Percentiles rank a stretch among this genome's conserved stretches.
Conservation (phyloP, 768 basidiomycete genomes). For the Cystofilobasidium bisporidii region DNA sequence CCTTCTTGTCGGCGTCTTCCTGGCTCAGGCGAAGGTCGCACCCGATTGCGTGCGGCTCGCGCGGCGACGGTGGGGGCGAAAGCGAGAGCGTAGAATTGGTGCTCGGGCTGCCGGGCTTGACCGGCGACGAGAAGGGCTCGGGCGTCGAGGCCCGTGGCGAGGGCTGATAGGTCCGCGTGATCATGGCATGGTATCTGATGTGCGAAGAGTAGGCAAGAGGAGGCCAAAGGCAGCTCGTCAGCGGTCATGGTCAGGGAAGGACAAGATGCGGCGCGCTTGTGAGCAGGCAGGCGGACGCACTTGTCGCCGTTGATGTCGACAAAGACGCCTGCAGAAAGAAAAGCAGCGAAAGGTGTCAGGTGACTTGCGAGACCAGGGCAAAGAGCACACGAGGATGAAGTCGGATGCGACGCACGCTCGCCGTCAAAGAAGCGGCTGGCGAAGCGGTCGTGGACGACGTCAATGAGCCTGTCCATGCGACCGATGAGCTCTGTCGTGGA, state of each 20-base stretch:
- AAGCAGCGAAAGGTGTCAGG: constrained; percentile 15
- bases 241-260: constrained; percentile 3
- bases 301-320: constrained; percentile 81
- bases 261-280: too few relatives aligned
- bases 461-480: constrained; percentile 67
- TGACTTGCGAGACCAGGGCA: neutral
- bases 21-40: constrained; percentile 66
- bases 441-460: constrained; percentile 90
- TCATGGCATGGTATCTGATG: constrained; percentile 65
- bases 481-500: constrained; percentile 10
- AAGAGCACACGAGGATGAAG: neutral
- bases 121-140: neutral
- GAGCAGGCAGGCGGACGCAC: constrained; percentile 44
- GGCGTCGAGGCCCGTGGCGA: neutral
- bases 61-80: constrained; percentile 12
- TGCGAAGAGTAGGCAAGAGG: too few relatives aligned
- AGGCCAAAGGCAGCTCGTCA: too few relatives aligned
- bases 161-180: constrained; percentile 62
- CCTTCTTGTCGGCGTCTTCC: constrained; percentile 59
- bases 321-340: constrained; percentile 55
- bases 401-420: constrained; percentile 59
- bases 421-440: constrained; percentile 86
- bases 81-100: constrained; percentile 28
- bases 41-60: constrained; percentile 55
- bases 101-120: neutral